Evolutionary conservation across 768 basidiomycete species (phyloP).

Genomic region (Pleurotus eryngii): DNA sequence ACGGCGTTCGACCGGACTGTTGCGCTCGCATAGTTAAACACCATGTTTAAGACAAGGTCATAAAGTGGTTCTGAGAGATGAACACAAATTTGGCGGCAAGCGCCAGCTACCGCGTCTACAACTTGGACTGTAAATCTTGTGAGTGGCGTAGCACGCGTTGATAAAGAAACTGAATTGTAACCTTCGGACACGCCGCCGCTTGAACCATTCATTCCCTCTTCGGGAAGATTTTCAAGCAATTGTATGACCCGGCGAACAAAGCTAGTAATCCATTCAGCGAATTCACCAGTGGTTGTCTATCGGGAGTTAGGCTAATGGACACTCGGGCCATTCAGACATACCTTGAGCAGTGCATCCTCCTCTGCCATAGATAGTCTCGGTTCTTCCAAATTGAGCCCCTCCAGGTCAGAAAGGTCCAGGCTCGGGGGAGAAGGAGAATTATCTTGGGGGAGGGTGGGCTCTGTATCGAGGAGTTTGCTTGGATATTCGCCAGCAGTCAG

Average conservation of each 20-base stretch:
- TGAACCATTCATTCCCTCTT: constrained; percentile 65
- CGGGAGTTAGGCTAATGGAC: background rate
- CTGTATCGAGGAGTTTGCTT: constrained; percentile 27
- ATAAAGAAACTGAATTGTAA: constrained; percentile 17
- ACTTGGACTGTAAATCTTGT: constrained; percentile 50
- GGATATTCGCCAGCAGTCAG: constrained; percentile 39
- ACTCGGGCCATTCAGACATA: constrained; percentile 10
- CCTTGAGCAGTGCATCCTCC: constrained; percentile 68
- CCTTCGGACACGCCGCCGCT: constrained; percentile 67
- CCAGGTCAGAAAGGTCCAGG: constrained; percentile 34
- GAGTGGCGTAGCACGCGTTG: constrained; percentile 5
- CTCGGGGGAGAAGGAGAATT: constrained; percentile 30
- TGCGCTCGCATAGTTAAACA: constrained; percentile 78
- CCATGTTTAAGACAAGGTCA: constrained; percentile 78
- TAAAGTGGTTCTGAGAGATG: constrained; percentile 73
- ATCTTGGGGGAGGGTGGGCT: constrained; percentile 28
- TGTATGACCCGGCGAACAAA: constrained; percentile 78
- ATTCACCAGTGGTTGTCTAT: constrained; percentile 65
- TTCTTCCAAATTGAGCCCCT: constrained; percentile 33
- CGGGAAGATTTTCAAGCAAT: constrained; percentile 81
- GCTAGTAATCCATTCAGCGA: constrained; percentile 81
- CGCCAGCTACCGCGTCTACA: constrained; percentile 71
- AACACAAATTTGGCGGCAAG: constrained; percentile 74
- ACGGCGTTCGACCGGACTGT: constrained; percentile 84
- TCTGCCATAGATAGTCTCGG: constrained; percentile 50